Evolutionary conservation across 2,329 filamentous ascomycete genomes (phyloP), one percentile per base, ranked within the genome.

Genomic region (Aspergillus aculeatus): DNA sequence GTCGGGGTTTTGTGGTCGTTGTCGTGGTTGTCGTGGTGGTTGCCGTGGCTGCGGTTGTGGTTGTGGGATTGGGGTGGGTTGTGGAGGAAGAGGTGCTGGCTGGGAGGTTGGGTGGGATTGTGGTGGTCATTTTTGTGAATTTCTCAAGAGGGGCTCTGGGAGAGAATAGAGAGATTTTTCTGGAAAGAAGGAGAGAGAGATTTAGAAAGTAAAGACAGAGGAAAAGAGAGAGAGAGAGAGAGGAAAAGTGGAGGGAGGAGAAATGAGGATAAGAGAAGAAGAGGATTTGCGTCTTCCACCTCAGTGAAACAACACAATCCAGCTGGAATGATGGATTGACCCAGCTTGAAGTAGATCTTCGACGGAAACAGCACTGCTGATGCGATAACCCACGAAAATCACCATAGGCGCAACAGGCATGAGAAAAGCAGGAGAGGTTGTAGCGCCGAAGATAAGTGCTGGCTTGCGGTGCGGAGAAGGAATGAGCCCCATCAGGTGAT

Each of bases 81-180:
- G 38, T n/a, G 38, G 38, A n/a, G 38, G 38, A 16, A 3, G 16
- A 12, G 12, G 32, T 12, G 32, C 10, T 12, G 11, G 32, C 12
- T 35, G 32, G 14, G 16, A 44, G 38, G 9, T 16, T 44, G 14
- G n/a, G 6, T 44, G 38, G 16, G 3, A 44, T 73, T 72, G 61
- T 75, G 74, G 49, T 75, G 74, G 53, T 69, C 61, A 54, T 64
- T 29, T 9, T 29, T 69, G 58, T 68, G 67, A 57, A 67, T 66
- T 63, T 73, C 11, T 16, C 12, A 16, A 5, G 32, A 16, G 10
- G 5, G 5, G 6, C 32, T 35, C 16, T 35, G 12, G 5, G 31
- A 32, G 31, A 12, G 31, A 32, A 29, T 12, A 16, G 32, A 35
- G 32, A 16, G 12, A 3, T 66, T 68, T 48, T 67, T 50, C 54